Evolutionary conservation across 164 flowering plant species (phyloP), one percentile per base, ranked within the genome.

Genomic region (Annona cherimola): DNA sequence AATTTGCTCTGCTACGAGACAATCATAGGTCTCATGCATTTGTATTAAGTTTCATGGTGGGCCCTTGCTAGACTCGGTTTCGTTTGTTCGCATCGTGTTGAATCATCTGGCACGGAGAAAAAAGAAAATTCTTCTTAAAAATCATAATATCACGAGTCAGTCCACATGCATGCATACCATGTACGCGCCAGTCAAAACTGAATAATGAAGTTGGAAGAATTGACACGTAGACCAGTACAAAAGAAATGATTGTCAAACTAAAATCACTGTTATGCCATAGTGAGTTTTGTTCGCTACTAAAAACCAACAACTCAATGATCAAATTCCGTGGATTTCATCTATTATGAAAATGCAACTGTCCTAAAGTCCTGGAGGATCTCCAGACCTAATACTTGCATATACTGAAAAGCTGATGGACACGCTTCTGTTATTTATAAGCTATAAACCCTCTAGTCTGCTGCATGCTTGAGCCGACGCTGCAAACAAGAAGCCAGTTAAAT

Each of bases 61-160:
- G 70, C 14, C 70, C 70, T 45, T 68, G 60, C 16, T 46, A 6
- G 70, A 39, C 12, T 26, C 3, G 70, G 41, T 46, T 45, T 9
- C 39, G 46, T 50, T 68, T 61, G 46, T 68, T 68, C 61, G n/a
- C 4, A 16, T 20, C 43, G 4, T n/a, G 14, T 54, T 20, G 70
- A 39, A 20, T 50, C 60, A 40, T 26, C 43, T 45, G 70, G 35
- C 50, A 9, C 1, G 16, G 41, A 9, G 20, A 50, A 3, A n/a
- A 20, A 35, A 11, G 35, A 68, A 20, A 20, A 40, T 20, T 8
- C 57, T 50, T 11, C 57, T 50, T 8, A 7, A 16, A 50, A 26
- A 26, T 26, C 14, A 50, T 2, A 50, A 50, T 16, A 50, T 50
- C 14, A 50, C 0, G 3, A 50, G 57, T 50, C 57, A 50, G 35